These are phyloP conservation scores for Cytospora leucostoma DNA, from an alignment of 2,329 filamentous ascomycete genomes.

Conservation along the genomic window DNA sequence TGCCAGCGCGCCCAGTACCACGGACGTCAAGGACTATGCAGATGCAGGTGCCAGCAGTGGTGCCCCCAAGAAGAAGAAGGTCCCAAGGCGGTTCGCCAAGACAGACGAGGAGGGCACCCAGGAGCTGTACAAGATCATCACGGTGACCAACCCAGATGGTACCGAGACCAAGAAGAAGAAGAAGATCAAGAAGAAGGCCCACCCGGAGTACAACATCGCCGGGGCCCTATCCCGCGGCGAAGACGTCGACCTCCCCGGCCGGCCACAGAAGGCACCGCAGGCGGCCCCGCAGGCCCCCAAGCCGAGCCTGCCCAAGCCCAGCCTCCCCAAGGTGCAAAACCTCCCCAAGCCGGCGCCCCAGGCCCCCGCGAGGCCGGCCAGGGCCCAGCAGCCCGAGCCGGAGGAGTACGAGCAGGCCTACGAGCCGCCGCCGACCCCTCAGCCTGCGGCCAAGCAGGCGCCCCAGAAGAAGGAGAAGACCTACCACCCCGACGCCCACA, in stretches of 20 bases:
- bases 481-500: constrained; percentile 20
- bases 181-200: constrained; percentile 26
- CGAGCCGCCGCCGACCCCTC: constrained; percentile 8
- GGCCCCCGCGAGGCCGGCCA: constrained; percentile 5
- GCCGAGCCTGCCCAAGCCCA: constrained; percentile 5
- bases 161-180: constrained; percentile 26
- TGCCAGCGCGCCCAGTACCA: constrained; percentile 5
- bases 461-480: constrained; percentile 24
- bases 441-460: constrained; percentile 18
- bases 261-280: constrained; percentile 16
- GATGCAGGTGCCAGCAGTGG: not conserved
- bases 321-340: constrained; percentile 13
- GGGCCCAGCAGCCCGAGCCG: constrained; percentile 5
- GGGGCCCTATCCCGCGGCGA: constrained; percentile 23
- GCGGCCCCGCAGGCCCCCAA: no score
- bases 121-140: constrained; percentile 15
- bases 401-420: constrained; percentile 16
- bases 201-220: constrained; percentile 25
- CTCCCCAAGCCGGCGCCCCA: constrained; percentile 9
- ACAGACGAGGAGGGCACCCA: constrained; percentile 12
- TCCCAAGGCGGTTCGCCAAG: constrained; percentile 13
- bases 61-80: constrained; percentile 11
- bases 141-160: constrained; percentile 11
- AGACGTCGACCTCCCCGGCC: constrained; percentile 23
- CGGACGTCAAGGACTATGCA: constrained; percentile 25